Evolutionary conservation across 352 stramenopile species (phyloP).

Genomic region (Pythium oligandrum): DNA sequence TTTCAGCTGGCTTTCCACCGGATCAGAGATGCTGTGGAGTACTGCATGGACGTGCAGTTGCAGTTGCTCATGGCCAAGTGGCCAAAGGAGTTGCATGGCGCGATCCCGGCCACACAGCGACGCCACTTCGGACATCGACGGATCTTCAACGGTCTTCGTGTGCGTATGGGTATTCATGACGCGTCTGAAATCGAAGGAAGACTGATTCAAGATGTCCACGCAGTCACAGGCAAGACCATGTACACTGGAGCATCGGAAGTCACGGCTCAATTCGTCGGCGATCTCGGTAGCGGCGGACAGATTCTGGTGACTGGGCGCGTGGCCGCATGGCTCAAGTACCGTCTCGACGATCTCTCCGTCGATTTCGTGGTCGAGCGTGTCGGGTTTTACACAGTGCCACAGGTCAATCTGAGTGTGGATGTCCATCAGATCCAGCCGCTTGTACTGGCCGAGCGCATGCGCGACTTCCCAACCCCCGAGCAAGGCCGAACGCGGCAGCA

Average conservation of each 20-base stretch:
- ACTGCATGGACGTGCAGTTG: conserved; percentile 55
- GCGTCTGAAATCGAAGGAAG: conserved; percentile 34
- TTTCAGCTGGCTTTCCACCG: conserved; percentile 68
- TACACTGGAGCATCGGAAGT: conserved; percentile 52
- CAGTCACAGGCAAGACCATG: conserved; percentile 54
- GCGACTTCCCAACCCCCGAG: too few relatives aligned
- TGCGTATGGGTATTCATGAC: conserved; percentile 64
- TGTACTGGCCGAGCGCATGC: conserved; percentile 14
- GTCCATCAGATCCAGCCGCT: conserved; percentile 46
- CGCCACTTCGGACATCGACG: conserved; percentile 30
- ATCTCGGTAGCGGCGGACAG: conserved; percentile 48
- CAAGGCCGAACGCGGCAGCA: too few relatives aligned
- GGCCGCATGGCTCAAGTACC: conserved; percentile 40
- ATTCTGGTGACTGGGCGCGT: conserved; percentile 51
- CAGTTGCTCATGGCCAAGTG: conserved; percentile 45
- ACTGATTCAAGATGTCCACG: conserved; percentile 39
- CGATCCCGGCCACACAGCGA: conserved; percentile 37
- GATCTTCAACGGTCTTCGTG: conserved; percentile 45
- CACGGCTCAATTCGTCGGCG: conserved; percentile 48
- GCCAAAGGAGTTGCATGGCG: conserved; percentile 44
- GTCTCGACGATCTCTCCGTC: conserved; percentile 42
- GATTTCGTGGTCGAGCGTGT: conserved; percentile 38
- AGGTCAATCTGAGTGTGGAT: conserved; percentile 38
- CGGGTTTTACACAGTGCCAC: conserved; percentile 38
- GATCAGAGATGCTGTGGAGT: conserved; percentile 50